phyloP scores from a whole-genome alignment of 139 green algal genomes.

The Yamagishiella unicocca region DNA sequence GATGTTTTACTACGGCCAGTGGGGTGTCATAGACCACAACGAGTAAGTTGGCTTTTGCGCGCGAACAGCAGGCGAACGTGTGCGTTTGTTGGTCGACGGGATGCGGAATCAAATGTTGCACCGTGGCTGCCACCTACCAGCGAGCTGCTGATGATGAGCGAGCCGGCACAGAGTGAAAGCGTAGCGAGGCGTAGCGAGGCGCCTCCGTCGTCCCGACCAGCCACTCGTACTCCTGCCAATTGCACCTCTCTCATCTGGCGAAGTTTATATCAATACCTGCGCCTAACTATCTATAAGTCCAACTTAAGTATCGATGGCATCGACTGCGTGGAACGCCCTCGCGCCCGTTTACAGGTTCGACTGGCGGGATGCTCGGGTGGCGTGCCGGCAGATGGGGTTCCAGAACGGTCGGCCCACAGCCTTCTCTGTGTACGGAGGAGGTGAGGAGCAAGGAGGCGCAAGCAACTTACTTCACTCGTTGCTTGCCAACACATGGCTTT shows the following conservation, averaged over 20 bases:
- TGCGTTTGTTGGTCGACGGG: too few relatives aligned
- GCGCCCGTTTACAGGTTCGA: background rate
- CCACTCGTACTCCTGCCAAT: too few relatives aligned
- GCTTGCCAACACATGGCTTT: background rate
- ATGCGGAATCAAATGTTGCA: too few relatives aligned
- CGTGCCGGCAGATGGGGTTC: slow-evolving; percentile 2
- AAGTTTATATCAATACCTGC: background rate
- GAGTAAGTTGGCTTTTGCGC: background rate
- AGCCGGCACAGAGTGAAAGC: too few relatives aligned
- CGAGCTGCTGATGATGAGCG: too few relatives aligned
- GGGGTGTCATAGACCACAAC: background rate
- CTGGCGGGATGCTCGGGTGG: background rate
- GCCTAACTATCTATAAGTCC: background rate
- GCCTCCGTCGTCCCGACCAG: too few relatives aligned
- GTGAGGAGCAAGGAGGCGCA: too few relatives aligned
- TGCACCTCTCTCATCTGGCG: too few relatives aligned
- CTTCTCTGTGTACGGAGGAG: slow-evolving; percentile 2
- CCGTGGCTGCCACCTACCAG: too few relatives aligned
- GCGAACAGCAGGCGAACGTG: too few relatives aligned
- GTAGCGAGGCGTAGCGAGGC: too few relatives aligned
- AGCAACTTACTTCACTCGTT: too few relatives aligned
- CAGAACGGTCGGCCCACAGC: background rate
- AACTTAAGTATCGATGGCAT: background rate
- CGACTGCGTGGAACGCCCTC: background rate
- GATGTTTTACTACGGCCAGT: background rate